Base-by-base conservation (phyloP, 495 filamentous ascomycete species). In the Aspergillus nanangensis region DNA sequence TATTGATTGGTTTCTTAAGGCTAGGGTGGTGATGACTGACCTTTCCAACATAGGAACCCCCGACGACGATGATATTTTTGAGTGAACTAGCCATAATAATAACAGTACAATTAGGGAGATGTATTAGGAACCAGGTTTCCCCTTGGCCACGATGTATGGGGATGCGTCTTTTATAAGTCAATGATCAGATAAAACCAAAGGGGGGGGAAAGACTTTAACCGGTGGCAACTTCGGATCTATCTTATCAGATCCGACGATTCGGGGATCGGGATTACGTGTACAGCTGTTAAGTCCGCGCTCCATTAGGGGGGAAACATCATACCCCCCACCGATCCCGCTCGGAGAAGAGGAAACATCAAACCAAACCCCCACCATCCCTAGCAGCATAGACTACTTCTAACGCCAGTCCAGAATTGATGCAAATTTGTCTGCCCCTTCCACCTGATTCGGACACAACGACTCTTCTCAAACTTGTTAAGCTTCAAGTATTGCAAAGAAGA, bases 11-110 rank as follows among this genome's bases (percentile, higher is more conserved):
- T 42, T n/a, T 11, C 10, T 22, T 10, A 14, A 17, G 35, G 25
- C 13, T 0, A 3, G 9, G 18, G 1, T 18, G 14, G 2, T 29
- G 5, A 9, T 8, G 32, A 29, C 61, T 52, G 35, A 69, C 63
- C 36, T 62, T 59, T 9, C 69, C 69, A 14, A 72, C 66, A 38
- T 69, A 72, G 2, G 69, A 72, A 9, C 69, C 69, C 15, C 69
- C 69, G 14, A 72, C 56, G 18, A 72, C 65, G 20, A 72, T 61
- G 23, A 72, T 58, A 43, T 72, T 72, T 20, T 60, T 63, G 13
- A 72, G 43, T 10, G 57, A 33, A 22, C 19, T 48, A 7, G 56
- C 44, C 56, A 59, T 58, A 7, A 24, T 29, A 29, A n/a, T 20
- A 11, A 9, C n/a, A 11, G 37, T 21, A 10, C 15, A 18, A 11